Evolutionary conservation across 75 land plant genomes (phyloP).

Genomic region (Cunninghamia lanceolata): DNA sequence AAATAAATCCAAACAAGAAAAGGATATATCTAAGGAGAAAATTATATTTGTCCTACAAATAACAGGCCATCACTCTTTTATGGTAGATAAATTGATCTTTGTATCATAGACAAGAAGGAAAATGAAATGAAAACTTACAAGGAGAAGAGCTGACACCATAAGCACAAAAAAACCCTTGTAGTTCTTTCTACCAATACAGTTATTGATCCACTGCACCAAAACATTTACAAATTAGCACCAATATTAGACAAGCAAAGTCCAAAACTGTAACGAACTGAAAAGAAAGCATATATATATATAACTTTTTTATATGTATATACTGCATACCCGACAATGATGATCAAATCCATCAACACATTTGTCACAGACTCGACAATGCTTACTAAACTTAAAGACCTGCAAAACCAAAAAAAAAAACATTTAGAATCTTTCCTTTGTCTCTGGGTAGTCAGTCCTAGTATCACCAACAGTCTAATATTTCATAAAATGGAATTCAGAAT

Average conservation of each 20-base stretch:
- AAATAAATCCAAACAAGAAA: not conserved
- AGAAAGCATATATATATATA: not conserved
- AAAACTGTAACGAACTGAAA: not conserved
- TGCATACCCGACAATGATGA: slow-evolving; percentile 97
- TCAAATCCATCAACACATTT: slow-evolving; percentile 96
- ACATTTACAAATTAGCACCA: slow-evolving; percentile 13
- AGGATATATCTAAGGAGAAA: not conserved
- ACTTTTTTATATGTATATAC: not conserved
- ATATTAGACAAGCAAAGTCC: not conserved
- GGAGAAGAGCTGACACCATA: slow-evolving; percentile 72
- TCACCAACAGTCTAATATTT: not conserved
- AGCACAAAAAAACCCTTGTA: slow-evolving; percentile 79
- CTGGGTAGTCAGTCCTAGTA: not conserved
- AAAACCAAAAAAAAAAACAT: slow-evolving; percentile 7
- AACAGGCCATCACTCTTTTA: not conserved
- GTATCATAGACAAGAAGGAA: not conserved
- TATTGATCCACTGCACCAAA: slow-evolving; percentile 88
- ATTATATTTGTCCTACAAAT: not conserved
- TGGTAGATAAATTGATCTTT: not conserved
- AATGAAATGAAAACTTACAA: slow-evolving; percentile 51
- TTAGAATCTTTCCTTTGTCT: not conserved
- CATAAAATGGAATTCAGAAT: not conserved
- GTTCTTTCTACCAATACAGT: slow-evolving; percentile 91
- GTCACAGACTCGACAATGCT: slow-evolving; percentile 98
- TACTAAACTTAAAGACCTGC: slow-evolving; percentile 90